These are phyloP conservation scores for Annulohypoxylon maeteangense DNA, from an alignment of 495 filamentous ascomycete genomes.

Conservation along the genomic window DNA sequence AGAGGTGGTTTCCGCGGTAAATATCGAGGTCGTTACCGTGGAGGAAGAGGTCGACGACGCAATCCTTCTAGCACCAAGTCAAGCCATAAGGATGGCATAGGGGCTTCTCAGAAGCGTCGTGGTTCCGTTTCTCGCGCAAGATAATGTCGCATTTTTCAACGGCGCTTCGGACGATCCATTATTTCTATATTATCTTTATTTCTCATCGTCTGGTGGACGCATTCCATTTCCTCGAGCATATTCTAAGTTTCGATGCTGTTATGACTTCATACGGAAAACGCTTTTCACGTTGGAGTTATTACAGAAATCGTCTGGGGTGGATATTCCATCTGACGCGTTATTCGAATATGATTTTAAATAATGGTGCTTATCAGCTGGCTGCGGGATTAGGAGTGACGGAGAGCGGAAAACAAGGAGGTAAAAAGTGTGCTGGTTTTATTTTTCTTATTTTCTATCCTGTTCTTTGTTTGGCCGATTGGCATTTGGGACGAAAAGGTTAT, in stretches of 20 bases:
- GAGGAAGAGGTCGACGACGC: slow-evolving; percentile 35
- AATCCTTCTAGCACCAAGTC: slow-evolving; percentile 31
- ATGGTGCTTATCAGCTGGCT: not conserved
- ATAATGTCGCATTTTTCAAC: slow-evolving; percentile 10
- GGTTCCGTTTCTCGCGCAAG: slow-evolving; percentile 12
- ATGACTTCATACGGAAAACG: slow-evolving; percentile 4
- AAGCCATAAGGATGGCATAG: slow-evolving; percentile 15
- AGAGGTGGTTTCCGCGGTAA: slow-evolving; percentile 40
- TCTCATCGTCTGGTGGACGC: slow-evolving; percentile 7
- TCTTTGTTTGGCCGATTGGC: slow-evolving; percentile 13
- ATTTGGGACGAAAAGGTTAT: slow-evolving; percentile 28
- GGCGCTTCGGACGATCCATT: not conserved
- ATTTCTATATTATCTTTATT: slow-evolving; percentile 12
- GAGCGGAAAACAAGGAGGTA: not conserved
- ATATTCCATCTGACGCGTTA: slow-evolving; percentile 19
- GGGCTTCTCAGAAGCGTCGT: slow-evolving; percentile 21
- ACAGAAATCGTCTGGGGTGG: slow-evolving; percentile 7
- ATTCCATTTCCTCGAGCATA: slow-evolving; percentile 14
- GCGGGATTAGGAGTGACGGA: not conserved
- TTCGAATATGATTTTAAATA: slow-evolving; percentile 27
- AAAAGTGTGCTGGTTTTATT: slow-evolving; percentile 13
- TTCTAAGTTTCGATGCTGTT: slow-evolving; percentile 7
- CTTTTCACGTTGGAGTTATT: slow-evolving; percentile 10
- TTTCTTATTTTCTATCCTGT: slow-evolving; percentile 19
- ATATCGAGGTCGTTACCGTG: slow-evolving; percentile 44